Evolutionary conservation across 148 eudicot genomes (phyloP).

Genomic region (Cornus kousa): DNA sequence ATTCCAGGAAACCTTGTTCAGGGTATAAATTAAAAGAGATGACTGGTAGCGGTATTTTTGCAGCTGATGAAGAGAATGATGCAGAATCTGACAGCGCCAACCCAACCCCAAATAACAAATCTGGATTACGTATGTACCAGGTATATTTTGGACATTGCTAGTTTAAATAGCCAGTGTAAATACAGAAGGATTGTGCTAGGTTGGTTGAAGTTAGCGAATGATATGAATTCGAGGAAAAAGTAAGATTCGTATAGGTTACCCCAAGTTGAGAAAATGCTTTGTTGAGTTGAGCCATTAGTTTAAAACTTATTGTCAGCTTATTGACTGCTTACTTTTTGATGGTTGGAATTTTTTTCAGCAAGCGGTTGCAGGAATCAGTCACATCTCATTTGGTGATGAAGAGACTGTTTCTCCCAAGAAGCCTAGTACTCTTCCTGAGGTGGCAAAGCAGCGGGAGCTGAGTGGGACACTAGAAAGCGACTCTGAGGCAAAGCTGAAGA

Average conservation of each 20-base stretch:
- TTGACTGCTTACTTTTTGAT: not conserved
- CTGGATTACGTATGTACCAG: constrained; percentile 82
- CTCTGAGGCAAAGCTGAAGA: constrained; percentile 54
- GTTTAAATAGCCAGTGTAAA: not conserved
- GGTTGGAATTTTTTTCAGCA: constrained; percentile 45
- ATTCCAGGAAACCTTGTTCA: constrained; percentile 87
- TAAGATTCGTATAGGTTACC: too few species aligned
- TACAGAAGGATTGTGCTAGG: too few species aligned
- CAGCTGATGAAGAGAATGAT: constrained; percentile 44
- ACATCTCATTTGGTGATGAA: constrained; percentile 76
- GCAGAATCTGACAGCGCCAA: constrained; percentile 49
- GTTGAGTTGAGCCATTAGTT: too few species aligned
- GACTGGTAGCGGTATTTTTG: constrained; percentile 85
- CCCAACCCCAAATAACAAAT: constrained; percentile 47
- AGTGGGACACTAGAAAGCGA: constrained; percentile 65
- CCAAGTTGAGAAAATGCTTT: too few species aligned
- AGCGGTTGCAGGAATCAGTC: constrained; percentile 78
- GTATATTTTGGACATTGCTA: constrained; percentile 22
- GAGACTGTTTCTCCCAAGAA: constrained; percentile 69
- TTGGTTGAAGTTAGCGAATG: too few species aligned
- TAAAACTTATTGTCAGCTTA: not conserved
- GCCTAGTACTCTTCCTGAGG: constrained; percentile 67
- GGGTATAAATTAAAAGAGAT: constrained; percentile 79
- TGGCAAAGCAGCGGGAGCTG: constrained; percentile 87
- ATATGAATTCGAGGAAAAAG: too few species aligned